Conservation (phyloP, 345 rosid species). For the Populus davidiana region DNA sequence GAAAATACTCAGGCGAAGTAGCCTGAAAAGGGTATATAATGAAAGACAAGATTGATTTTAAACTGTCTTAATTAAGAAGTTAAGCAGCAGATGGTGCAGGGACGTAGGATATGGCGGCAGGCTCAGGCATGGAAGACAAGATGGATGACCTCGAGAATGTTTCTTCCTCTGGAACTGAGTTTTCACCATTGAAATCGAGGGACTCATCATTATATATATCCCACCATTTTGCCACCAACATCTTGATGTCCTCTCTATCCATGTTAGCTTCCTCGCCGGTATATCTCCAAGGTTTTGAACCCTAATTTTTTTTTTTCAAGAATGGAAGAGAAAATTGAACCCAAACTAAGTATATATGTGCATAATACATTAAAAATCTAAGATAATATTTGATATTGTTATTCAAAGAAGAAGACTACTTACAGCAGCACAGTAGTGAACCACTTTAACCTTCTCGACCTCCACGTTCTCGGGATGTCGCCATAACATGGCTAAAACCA, state of each 20-base stretch:
- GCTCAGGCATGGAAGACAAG: conserved; percentile 53
- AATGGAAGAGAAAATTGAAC: neutral
- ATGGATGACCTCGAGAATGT: conserved; percentile 36
- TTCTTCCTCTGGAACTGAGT: conserved; percentile 33
- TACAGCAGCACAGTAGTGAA: conserved; percentile 23
- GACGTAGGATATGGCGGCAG: conserved; percentile 45
- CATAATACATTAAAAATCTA: neutral
- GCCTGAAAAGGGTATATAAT: neutral
- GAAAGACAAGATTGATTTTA: neutral
- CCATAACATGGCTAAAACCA: conserved; percentile 22
- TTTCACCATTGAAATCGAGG: conserved; percentile 13
- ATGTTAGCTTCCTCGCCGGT: conserved; percentile 19
- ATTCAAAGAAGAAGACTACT: neutral
- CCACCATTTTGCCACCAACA: conserved; percentile 21
- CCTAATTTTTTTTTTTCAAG: neutral
- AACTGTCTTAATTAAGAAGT: neutral
- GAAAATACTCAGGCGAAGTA: neutral
- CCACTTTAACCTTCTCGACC: conserved; percentile 14
- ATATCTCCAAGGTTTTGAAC: conserved; percentile 26
- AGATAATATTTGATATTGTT: neutral
- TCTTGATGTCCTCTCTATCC: conserved; percentile 25
- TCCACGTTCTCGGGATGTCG: conserved; percentile 20
- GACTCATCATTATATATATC: conserved; percentile 16
- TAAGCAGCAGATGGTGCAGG: conserved; percentile 78
- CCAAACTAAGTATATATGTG: neutral